Evolutionary conservation across 1,139 yeast genomes (phyloP).

Genomic region (Kodamaea suecica): DNA sequence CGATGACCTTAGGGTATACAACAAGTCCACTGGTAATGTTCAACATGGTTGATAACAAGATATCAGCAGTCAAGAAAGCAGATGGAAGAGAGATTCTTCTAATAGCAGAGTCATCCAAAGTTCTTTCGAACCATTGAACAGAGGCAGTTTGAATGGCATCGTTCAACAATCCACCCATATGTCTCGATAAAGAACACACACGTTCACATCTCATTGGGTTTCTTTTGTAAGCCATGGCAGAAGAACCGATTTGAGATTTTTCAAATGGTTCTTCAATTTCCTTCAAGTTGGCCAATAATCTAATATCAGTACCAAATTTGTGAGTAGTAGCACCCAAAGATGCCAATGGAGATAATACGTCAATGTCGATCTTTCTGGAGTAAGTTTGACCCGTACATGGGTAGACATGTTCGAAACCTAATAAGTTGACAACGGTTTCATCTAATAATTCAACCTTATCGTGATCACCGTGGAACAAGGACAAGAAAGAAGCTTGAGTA

Average conservation of each 20-base stretch:
- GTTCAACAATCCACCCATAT: conserved; percentile 83
- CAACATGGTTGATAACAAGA: conserved; percentile 80
- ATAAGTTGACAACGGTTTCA: conserved; percentile 84
- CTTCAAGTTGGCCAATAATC: conserved; percentile 93
- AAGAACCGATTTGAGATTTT: conserved; percentile 94
- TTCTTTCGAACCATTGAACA: conserved; percentile 99
- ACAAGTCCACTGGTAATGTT: conserved; percentile 94
- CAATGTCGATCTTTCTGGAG: conserved; percentile 96
- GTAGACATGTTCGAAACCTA: conserved; percentile 92
- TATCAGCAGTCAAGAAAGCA: conserved; percentile 94
- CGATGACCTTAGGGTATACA: conserved; percentile 97
- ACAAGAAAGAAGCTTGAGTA: conserved; percentile 93
- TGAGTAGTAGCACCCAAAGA: conserved; percentile 96
- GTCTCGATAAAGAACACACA: conserved; percentile 95
- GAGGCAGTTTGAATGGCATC: conserved; percentile 97
- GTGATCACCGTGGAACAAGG: conserved; percentile 94
- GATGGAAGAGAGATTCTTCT: conserved; percentile 96
- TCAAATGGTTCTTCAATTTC: conserved; percentile 99
- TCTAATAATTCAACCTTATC: conserved; percentile 93
- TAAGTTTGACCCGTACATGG: conserved; percentile 99
- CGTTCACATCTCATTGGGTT: conserved; percentile 99
- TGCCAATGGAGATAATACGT: conserved; percentile 86
- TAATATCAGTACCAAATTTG: conserved; percentile 95
- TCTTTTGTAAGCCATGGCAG: conserved; percentile 99
- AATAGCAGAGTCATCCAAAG: conserved; percentile 96